These are phyloP conservation scores for Colletotrichum nymphaeae DNA, from an alignment of 2,329 filamentous ascomycete genomes.

Conservation along the genomic window DNA sequence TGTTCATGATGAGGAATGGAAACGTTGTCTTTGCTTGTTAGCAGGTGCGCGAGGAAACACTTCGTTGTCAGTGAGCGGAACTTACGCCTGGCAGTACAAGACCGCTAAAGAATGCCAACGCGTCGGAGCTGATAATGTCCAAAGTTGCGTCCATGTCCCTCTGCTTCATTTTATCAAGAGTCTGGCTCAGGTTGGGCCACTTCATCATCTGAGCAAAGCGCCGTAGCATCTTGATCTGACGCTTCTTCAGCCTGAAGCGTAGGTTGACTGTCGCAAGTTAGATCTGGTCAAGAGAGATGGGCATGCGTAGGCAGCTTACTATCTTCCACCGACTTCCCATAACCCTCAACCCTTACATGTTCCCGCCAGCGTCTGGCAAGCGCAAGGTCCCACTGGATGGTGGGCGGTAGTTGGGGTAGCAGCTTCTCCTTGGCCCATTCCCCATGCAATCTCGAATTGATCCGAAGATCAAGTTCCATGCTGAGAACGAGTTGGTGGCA, in stretches of 20 bases:
- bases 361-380: conserved; percentile 80
- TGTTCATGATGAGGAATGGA: conserved; percentile 83
- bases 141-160: conserved; percentile 68
- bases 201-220: conserved; percentile 79
- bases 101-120: conserved; percentile 82
- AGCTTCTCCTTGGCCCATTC: conserved; percentile 74
- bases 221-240: conserved; percentile 75
- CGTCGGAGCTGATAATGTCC: conserved; percentile 73
- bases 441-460: conserved; percentile 71
- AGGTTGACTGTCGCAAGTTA: conserved; percentile 62
- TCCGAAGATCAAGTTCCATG: conserved; percentile 76
- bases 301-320: conserved; percentile 49
- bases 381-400: conserved; percentile 78
- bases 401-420: conserved; percentile 73
- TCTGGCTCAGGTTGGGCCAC: conserved; percentile 78
- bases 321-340: conserved; percentile 63
- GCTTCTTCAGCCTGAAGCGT: conserved; percentile 72
- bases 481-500: conserved; percentile 83
- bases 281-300: not conserved
- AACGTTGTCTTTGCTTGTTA: conserved; percentile 61
- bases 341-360: conserved; percentile 74
- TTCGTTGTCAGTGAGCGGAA: conserved; percentile 9
- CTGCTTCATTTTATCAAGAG: conserved; percentile 71
- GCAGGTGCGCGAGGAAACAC: not conserved
- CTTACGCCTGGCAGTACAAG: conserved; percentile 77